These are phyloP conservation scores for Sistotremastrum suecicum DNA, from an alignment of 768 basidiomycete genomes.

Conservation along the genomic window DNA sequence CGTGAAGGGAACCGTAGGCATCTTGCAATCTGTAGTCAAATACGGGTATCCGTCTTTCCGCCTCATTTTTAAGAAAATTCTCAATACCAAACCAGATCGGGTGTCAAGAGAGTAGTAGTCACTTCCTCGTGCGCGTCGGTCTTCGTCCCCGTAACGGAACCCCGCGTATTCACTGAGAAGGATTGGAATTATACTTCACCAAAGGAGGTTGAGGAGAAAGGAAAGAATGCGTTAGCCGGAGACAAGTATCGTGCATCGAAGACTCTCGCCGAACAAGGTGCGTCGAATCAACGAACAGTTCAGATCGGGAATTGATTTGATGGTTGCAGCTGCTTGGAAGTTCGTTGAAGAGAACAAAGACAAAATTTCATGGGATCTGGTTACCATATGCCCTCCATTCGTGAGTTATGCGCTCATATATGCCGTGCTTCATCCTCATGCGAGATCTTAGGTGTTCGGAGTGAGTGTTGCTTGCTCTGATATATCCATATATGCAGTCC, in stretches of 20 bases:
- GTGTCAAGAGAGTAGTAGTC: constrained; percentile 52
- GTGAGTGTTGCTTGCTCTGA: no score
- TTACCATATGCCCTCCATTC: constrained; percentile 40
- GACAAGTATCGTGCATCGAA: constrained; percentile 52
- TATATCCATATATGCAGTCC: no score
- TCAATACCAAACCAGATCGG: constrained; percentile 15
- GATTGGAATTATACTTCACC: constrained; percentile 50
- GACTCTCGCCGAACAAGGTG: constrained; percentile 47
- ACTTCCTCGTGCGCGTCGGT: constrained; percentile 49
- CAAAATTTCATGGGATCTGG: constrained; percentile 35
- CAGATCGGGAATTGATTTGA: no score
- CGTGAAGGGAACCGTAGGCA: constrained; percentile 49
- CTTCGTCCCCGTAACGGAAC: constrained; percentile 12
- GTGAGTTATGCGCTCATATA: constrained; percentile 12
- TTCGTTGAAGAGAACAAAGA: constrained; percentile 29
- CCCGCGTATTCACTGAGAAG: constrained; percentile 26
- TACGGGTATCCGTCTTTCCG: constrained; percentile 23
- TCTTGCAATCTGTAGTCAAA: constrained; percentile 46
- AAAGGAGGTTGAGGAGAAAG: constrained; percentile 31
- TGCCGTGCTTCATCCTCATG: no score
- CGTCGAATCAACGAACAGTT: not conserved
- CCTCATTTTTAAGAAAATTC: constrained; percentile 1
- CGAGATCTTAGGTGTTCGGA: no score
- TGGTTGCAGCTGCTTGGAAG: constrained; percentile 32
- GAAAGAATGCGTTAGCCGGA: constrained; percentile 24